Base-by-base conservation (phyloP, 176 grass and related monocot genomes). In the Aegilops bicornis region DNA sequence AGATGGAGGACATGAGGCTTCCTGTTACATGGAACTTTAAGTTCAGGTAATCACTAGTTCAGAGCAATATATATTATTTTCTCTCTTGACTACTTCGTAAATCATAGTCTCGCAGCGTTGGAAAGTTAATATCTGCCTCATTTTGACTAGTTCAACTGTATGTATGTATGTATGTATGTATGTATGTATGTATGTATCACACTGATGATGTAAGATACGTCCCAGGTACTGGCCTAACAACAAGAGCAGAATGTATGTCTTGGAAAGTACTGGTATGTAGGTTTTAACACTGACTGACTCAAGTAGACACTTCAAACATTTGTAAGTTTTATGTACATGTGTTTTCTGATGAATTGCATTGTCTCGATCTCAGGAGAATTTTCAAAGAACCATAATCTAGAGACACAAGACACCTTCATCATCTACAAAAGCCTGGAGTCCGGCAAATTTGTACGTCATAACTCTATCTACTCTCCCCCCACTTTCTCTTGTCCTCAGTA, bases 191-290 rank as follows among this genome's bases (percentile, higher is more conserved):
- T 48, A 59, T 59, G 20, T 59, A 81, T 62, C 23, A 45, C 24
- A 54, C 76, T 87, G 59, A 91, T 87, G 37, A 91, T 87, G 36
- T 14, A 8, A 75, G 39, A 67, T 35, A 59, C 52, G 43, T 71
- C 66, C 32, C 87, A 98, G 97, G 86, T 98, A 87, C 80, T 98
- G 97, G 97, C 94, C 93, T 77, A 98, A 98, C 62, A 96, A 96
- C 83, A 94, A 83, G 79, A 96, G 94, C 78, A 94, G 94, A 73
- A 97, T 94, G 94, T 94, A 97, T 83, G 71, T 97, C 76, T 82
- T 97, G 79, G 94, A 97, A 92, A 85, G 74, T 37, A 88, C 94
- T 29, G 90, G 94, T 92, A 89, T 32, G 42, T 25, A 1, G 3
- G 42, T 45, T 69, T 35, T 40, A 71, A 69, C 12, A 54, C 4